Base-by-base conservation (phyloP, 345 rosid genomes). In the Populus alba region DNA sequence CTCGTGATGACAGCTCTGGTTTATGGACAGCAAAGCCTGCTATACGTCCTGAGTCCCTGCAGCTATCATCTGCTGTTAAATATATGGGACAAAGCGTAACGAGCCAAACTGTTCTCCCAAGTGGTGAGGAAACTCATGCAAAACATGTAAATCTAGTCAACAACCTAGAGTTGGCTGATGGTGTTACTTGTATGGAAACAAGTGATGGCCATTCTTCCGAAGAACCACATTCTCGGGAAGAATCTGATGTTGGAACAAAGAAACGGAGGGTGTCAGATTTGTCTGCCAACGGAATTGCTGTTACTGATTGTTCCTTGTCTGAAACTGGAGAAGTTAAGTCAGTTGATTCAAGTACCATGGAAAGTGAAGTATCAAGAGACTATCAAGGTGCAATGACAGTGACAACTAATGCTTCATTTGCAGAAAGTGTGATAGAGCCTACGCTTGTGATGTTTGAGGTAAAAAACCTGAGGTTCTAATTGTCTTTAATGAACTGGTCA, bases 401-500 rank as follows among this genome's bases (percentile, higher is more conserved):
- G 39, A 39, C 89, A 51, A 85, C 90, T 70, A 91, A 88, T 89
- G 91, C 97, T 81, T 90, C 97, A 75, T 82, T 80, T 77, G 95
- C 99, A 53, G 98, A 96, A 83, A 85, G 86, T 77, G 92, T 88
- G 68, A 89, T 96, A 77, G 98, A 94, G 87, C 98, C 99, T 20
- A 88, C 97, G 67, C 97, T 96, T 85, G 98, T 96, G 72, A 89
- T 92, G 98, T 85, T 94, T 86, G 99, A 96, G 97, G 99, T 96
- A 89, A 83, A 57, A 15, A 43, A 22, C 35, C 7, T 23, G 20
- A 37, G 33, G n/a, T 38, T 68, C 39, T 31, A 13, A 13, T 15
- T 6, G 93, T 47, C 47, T 38, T 38, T 38, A 38, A 38, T 38
- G 39, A 38, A 38, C 39, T 43, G 13, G 13, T 9, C 13, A 43